phyloP scores from a whole-genome alignment of 805 yeast species.

The Torulaspora microellipsoides region DNA sequence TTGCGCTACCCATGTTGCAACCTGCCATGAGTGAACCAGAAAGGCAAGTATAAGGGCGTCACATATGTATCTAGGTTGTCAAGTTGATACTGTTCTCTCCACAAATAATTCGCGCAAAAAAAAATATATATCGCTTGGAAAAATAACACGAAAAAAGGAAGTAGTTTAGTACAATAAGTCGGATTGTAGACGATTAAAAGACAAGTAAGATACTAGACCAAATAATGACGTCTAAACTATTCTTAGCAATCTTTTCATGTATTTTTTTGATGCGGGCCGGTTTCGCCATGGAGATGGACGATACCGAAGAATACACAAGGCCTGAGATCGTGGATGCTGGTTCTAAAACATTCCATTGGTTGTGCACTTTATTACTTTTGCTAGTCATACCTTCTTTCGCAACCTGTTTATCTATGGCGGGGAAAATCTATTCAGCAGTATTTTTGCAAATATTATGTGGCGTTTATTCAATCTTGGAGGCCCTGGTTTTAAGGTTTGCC shows the following conservation, averaged over 20 bases:
- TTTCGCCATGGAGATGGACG: conserved; percentile 33
- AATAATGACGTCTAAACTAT: no score
- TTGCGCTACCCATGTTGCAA: no score
- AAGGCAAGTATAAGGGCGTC: no score
- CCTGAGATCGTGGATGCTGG: conserved; percentile 43
- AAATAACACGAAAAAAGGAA: no score
- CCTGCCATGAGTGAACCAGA: no score
- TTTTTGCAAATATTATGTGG: conserved; percentile 45
- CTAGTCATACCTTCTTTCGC: conserved; percentile 55
- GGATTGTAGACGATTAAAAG: no score
- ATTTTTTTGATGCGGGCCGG: conserved; percentile 1
- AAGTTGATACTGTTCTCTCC: no score
- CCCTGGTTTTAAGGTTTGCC: conserved; percentile 54
- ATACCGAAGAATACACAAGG: conserved; percentile 30
- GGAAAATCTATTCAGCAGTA: conserved; percentile 42
- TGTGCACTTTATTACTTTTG: conserved; percentile 43
- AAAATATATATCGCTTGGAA: no score
- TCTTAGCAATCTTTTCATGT: neutral
- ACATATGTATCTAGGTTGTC: no score
- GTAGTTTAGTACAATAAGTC: no score
- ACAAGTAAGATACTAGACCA: no score
- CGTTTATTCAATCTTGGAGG: conserved; percentile 52
- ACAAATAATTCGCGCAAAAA: no score
- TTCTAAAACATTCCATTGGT: conserved; percentile 63
- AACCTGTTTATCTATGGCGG: conserved; percentile 52